These are phyloP conservation scores for Ceratocystis huliohia DNA, from an alignment of 2,329 filamentous ascomycete species.

Conservation along the genomic window DNA sequence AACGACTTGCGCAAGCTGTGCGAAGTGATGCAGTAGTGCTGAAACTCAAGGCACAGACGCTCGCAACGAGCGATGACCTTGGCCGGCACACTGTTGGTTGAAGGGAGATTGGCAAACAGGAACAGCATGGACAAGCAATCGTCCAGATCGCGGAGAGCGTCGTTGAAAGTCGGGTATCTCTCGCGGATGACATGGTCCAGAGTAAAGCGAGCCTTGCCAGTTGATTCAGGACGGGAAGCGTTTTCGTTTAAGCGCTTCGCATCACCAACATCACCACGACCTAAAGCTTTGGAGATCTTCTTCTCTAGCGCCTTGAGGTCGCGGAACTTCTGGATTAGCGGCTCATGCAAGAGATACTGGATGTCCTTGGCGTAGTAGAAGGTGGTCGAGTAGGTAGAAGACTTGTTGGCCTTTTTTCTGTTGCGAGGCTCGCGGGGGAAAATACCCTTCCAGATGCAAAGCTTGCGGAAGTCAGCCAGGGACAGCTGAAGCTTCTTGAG, in stretches of 20 bases:
- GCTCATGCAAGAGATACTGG: conserved; percentile 94
- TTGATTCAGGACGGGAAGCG: conserved; percentile 79
- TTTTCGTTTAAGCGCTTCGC: conserved; percentile 77
- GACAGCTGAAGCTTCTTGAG: conserved; percentile 97
- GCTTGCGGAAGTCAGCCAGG: conserved; percentile 88
- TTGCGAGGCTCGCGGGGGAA: conserved; percentile 94
- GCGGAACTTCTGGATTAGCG: conserved; percentile 83
- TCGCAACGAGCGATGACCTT: conserved; percentile 96
- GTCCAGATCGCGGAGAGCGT: conserved; percentile 86
- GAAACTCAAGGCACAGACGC: conserved; percentile 84
- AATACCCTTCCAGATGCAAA: conserved; percentile 99
- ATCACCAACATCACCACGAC: conserved; percentile 80
- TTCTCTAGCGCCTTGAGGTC: conserved; percentile 95
- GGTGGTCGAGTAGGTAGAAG: conserved; percentile 77
- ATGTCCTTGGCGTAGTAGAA: conserved; percentile 93
- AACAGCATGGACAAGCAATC: conserved; percentile 96
- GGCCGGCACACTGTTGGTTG: conserved; percentile 73
- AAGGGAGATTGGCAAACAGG: conserved; percentile 91
- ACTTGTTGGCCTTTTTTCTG: conserved; percentile 93
- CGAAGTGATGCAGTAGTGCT: conserved; percentile 91
- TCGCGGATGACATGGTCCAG: conserved; percentile 96
- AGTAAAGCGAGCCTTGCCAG: conserved; percentile 75
- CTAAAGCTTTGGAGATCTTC: conserved; percentile 89
- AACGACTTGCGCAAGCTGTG: conserved; percentile 91
- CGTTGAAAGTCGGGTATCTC: conserved; percentile 92